Base-by-base conservation (phyloP, 176 grass and related monocot species). In the Raddia guianensis region DNA sequence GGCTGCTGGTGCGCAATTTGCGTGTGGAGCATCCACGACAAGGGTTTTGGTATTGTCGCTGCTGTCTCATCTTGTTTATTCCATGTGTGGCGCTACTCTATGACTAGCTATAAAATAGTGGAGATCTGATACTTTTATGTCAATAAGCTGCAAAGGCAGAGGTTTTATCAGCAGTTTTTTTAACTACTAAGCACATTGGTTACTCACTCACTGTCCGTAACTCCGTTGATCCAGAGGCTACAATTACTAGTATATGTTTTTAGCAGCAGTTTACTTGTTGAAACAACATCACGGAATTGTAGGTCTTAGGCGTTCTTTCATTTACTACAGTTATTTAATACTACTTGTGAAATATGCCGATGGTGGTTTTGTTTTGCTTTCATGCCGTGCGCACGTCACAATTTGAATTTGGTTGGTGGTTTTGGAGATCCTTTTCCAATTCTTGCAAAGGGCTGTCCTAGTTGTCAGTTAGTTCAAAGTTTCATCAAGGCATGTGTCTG, bases 401-500 rank as follows among this genome's bases (percentile, higher is more conserved):
- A 20, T 35, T 48, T 33, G 53, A 43, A 20, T 35, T 48, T 33
- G 53, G 12, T 27, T 72, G 34, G 32, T 43, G 18, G 37, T 50
- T 70, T 43, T n/a, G 43, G 44, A 86, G 0, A 49, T 21, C 11
- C 7, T 50, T 74, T 57, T 32, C 44, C 53, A 45, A n/a, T 72
- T 59, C 70, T n/a, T 51, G 51, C 44, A 58, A 12, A 76, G 9
- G n/a, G 61, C 10, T 51, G 58, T 82, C 58, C 49, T 66, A 48
- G 11, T 63, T 79, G 76, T 62, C 35, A 80, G 11, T 59, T 72
- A 77, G 51, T 56, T 58, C 51, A 76, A 66, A 58, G 44, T 74
- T 76, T 51, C 59, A 82, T 89, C 73, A 82, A 89, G 44, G 73
- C 73, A 82, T 77, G 82, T 67, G 50, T 58, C 51, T 59, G 34